Base-by-base conservation (phyloP, 306 rosid species). In the Trifolium dubium region DNA sequence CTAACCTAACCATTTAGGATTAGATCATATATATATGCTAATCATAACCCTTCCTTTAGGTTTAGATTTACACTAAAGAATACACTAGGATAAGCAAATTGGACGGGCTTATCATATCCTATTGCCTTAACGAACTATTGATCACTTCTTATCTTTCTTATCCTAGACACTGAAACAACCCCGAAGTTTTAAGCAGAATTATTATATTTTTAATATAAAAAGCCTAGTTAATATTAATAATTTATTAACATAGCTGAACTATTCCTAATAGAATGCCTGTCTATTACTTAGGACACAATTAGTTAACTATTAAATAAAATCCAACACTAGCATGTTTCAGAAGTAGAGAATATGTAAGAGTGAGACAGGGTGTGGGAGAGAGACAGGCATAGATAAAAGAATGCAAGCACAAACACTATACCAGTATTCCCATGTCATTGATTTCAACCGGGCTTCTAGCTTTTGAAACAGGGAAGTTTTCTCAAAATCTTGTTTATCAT, bases 401-500 rank as follows among this genome's bases (percentile, higher is more conserved):
- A 75, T n/a, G 32, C 51, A 10, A 66, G 76, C 69, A 69, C 6
- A 63, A 76, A 77, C n/a, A 76, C 39, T 41, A 39, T 76, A 89
- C 99, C 97, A 94, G 83, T 92, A 94, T 74, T 94, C 99, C 88
- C 85, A 83, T 5, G 96, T 88, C 99, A 92, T 92, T 19, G 85
- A 89, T 83, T 85, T 94, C 79, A 94, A 86, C 29, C 99, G 97
- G 35, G 2, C 72, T 87, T 89, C 96, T 79, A 94, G 95, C 85
- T 89, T 94, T 84, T 87, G 97, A 77, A 89, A 92, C 76, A 94
- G 75, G 46, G 92, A 82, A 76, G 96, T 92, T 86, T 81, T 89
- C 86, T 94, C 99, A 70, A 94, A 94, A 81, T 94, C 99, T 85
- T 94, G 99, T 81, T 94, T 94, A 78, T 89, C 86, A 83, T 94